A percentile compares a stretch with the other conserved stretches of the same genome.
These are phyloP conservation scores for Peronospora tabacina DNA, from an alignment of 352 stramenopile genomes.

Conservation along the genomic window DNA sequence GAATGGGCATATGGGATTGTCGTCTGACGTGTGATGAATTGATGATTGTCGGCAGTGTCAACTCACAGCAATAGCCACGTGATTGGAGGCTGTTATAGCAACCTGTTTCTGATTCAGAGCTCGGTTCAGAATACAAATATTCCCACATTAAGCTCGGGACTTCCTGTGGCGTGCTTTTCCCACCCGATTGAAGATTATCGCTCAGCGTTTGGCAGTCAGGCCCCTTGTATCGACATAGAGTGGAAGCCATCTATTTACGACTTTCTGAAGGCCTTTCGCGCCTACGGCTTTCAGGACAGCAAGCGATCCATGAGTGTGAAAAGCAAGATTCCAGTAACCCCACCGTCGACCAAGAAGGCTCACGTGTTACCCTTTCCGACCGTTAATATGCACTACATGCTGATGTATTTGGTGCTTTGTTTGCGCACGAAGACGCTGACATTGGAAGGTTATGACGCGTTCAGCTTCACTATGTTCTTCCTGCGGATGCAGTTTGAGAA, in stretches of 20 bases:
- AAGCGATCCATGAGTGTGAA: conserved; percentile 79
- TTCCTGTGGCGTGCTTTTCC: conserved; percentile 45
- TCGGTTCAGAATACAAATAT: conserved; percentile 14
- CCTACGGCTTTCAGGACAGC: conserved; percentile 74
- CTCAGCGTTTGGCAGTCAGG: conserved; percentile 24
- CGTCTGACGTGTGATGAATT: conserved; percentile 3
- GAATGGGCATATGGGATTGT: not conserved
- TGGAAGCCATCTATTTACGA: conserved; percentile 69
- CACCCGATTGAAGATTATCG: conserved; percentile 47
- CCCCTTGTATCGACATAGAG: conserved; percentile 45
- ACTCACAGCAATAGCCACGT: conserved; percentile 62
- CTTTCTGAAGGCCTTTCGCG: conserved; percentile 67
- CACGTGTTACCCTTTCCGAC: conserved; percentile 48
- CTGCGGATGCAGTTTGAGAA: conserved; percentile 80
- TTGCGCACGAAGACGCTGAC: conserved; percentile 55
- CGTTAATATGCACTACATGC: conserved; percentile 76
- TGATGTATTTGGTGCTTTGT: conserved; percentile 67
- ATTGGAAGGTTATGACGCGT: conserved; percentile 67
- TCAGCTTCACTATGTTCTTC: conserved; percentile 84
- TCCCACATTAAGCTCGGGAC: conserved; percentile 30
- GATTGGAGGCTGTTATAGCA: conserved; percentile 61
- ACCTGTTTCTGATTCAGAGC: conserved; percentile 48
- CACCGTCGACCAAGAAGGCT: conserved; percentile 19
- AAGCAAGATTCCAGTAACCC: conserved; percentile 55
- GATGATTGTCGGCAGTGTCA: conserved; percentile 42